phyloP scores from a whole-genome alignment of 2,329 filamentous ascomycete genomes.

The Epichloe glyceriae region DNA sequence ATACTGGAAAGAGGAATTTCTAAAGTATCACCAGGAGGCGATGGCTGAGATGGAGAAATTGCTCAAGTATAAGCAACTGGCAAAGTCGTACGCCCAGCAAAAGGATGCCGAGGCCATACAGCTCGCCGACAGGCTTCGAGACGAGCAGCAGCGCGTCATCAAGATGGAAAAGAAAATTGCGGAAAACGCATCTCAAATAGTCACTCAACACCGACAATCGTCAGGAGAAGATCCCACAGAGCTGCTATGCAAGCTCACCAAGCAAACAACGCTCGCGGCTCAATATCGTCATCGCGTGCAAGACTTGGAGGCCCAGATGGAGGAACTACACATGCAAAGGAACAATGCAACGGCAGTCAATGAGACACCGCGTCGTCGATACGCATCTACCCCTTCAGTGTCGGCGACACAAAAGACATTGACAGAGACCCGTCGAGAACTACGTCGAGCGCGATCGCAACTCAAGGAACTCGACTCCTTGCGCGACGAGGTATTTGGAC shows the following conservation, averaged over 20 bases:
- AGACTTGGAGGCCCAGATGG: slow-evolving; percentile 40
- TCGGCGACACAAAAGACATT: slow-evolving; percentile 38
- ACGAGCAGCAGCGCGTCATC: slow-evolving; percentile 53
- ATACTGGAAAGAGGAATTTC: slow-evolving; percentile 71
- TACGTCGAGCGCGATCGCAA: slow-evolving; percentile 41
- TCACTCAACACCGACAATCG: slow-evolving; percentile 17
- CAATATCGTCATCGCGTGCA: slow-evolving; percentile 48
- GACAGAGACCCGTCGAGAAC: slow-evolving; percentile 39
- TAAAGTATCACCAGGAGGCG: slow-evolving; percentile 60
- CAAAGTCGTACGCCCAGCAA: slow-evolving; percentile 65
- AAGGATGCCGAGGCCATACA: slow-evolving; percentile 62
- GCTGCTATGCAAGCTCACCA: slow-evolving; percentile 39
- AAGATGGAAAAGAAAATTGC: slow-evolving; percentile 50
- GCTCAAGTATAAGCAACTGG: slow-evolving; percentile 65
- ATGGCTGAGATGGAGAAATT: slow-evolving; percentile 64
- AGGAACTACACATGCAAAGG: slow-evolving; percentile 24
- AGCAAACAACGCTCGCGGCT: slow-evolving; percentile 42
- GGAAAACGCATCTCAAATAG: slow-evolving; percentile 46
- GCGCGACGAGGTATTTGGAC: slow-evolving; percentile 37
- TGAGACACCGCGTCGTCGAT: slow-evolving; percentile 21
- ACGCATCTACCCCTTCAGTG: slow-evolving; percentile 24
- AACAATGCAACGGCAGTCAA: slow-evolving; percentile 19
- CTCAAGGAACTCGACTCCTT: slow-evolving; percentile 37
- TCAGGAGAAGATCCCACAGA: slow-evolving; percentile 32
- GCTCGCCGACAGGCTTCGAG: slow-evolving; percentile 50